Evolutionary conservation across 2,329 filamentous ascomycete genomes (phyloP).

Genomic region (Colletotrichum orbiculare): DNA sequence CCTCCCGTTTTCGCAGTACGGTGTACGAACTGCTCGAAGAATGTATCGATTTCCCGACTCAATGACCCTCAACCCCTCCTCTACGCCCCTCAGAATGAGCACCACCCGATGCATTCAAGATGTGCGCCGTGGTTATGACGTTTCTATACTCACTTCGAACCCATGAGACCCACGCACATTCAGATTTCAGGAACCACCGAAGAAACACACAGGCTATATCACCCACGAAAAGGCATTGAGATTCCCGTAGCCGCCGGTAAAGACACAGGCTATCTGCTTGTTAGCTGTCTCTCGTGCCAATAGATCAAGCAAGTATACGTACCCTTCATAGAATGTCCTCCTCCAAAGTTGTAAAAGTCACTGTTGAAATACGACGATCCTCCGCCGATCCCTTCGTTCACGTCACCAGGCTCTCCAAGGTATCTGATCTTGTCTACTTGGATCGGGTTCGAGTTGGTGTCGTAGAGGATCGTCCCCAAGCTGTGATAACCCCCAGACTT

Average conservation of each 20-base stretch:
- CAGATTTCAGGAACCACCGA: no score
- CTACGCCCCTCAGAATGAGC: no score
- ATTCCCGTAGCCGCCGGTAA: constrained; percentile 2
- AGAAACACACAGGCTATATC: no score
- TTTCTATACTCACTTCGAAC: no score
- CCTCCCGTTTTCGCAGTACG: no score
- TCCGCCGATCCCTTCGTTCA: constrained; percentile 5
- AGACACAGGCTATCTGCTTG: neutral
- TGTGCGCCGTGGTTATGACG: no score
- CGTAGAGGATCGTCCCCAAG: neutral
- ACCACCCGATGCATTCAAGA: no score
- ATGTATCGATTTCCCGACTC: no score
- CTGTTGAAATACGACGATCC: neutral
- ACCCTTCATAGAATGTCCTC: neutral
- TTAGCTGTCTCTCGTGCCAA: no score
- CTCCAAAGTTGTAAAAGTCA: neutral
- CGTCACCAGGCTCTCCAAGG: constrained; percentile 1
- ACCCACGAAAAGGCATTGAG: constrained; percentile 1
- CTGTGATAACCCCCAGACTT: neutral
- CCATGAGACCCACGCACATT: no score
- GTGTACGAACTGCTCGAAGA: no score
- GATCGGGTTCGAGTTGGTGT: neutral
- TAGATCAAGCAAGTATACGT: neutral
- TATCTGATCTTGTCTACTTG: constrained; percentile 15
- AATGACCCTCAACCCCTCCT: no score